Conservation (phyloP, 2,329 filamentous ascomycete genomes). For the Lojkania enalia region DNA sequence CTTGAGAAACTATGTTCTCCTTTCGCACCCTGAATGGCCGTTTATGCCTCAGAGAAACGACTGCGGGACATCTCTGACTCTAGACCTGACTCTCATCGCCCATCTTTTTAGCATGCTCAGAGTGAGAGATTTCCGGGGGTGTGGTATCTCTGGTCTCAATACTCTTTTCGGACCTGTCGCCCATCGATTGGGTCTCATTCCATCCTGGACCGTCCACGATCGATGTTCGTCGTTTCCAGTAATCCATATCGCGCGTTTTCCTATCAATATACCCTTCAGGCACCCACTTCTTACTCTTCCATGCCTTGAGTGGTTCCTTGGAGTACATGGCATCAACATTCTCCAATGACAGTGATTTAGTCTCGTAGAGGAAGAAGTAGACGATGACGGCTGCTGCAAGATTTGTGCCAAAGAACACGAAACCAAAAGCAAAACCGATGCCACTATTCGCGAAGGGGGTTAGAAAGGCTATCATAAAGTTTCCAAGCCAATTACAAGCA, state of each 20-base stretch:
- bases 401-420: conserved; percentile 43
- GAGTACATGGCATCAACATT: conserved; percentile 43
- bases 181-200: too few species aligned
- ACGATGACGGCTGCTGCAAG: conserved; percentile 33
- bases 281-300: conserved; percentile 39
- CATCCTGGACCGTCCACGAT: conserved; percentile 14
- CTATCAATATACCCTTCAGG: conserved; percentile 37
- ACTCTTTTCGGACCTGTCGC: too few species aligned
- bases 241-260: conserved; percentile 31
- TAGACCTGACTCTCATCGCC: too few species aligned
- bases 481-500: conserved; percentile 40
- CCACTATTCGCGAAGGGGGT: conserved; percentile 40
- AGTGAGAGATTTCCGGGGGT: too few species aligned
- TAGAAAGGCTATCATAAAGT: conserved; percentile 45
- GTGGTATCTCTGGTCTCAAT: too few species aligned
- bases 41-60: too few species aligned
- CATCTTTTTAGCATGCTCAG: too few species aligned
- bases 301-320: conserved; percentile 28
- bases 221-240: conserved; percentile 31
- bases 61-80: too few species aligned
- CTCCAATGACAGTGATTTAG: conserved; percentile 40
- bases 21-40: too few species aligned
- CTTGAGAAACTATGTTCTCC: too few species aligned
- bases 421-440: conserved; percentile 40
- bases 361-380: conserved; percentile 43